Percentiles rank a stretch among this genome's conserved stretches.
Conservation (phyloP, 2,329 filamentous ascomycete genomes). For the Emydomyces testavorans region DNA sequence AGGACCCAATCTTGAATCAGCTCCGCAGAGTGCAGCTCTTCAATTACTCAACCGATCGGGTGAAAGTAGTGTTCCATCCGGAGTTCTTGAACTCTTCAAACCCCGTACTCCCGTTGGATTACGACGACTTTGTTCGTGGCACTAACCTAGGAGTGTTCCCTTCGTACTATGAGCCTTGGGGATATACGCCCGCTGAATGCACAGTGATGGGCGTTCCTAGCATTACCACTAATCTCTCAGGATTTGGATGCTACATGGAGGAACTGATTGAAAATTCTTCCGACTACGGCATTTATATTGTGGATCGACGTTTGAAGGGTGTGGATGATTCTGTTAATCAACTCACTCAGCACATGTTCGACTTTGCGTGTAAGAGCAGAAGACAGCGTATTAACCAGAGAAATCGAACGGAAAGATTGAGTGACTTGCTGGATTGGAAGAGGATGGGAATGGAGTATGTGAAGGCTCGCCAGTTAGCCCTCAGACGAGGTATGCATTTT, state of each 20-base stretch:
- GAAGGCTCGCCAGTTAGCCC: conserved; percentile 85
- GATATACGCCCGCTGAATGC: conserved; percentile 94
- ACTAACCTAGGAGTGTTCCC: conserved; percentile 92
- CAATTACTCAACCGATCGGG: conserved; percentile 86
- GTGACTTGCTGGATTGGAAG: conserved; percentile 96
- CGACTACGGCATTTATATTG: conserved; percentile 98
- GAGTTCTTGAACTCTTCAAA: conserved; percentile 95
- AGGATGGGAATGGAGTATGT: conserved; percentile 99
- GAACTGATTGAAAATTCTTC: conserved; percentile 95
- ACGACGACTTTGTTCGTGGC: conserved; percentile 95
- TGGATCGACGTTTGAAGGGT: conserved; percentile 87
- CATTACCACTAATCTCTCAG: conserved; percentile 94
- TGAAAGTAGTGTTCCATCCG: conserved; percentile 96
- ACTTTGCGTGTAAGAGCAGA: conserved; percentile 85
- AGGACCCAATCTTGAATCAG: conserved; percentile 92
- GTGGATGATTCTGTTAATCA: conserved; percentile 97
- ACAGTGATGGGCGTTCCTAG: conserved; percentile 98
- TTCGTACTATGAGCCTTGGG: conserved; percentile 99
- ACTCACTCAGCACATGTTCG: conserved; percentile 81
- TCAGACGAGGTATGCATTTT: conserved; percentile 50
- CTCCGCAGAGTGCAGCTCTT: conserved; percentile 92
- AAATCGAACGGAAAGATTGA: conserved; percentile 88
- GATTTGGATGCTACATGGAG: conserved; percentile 99
- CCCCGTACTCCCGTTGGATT: conserved; percentile 87
- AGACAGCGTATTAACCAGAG: conserved; percentile 97